Percentiles rank a stretch among this genome's conserved stretches.
phyloP scores from a whole-genome alignment of 140 eudicot genomes.

The Ambrosia hybrid region DNA sequence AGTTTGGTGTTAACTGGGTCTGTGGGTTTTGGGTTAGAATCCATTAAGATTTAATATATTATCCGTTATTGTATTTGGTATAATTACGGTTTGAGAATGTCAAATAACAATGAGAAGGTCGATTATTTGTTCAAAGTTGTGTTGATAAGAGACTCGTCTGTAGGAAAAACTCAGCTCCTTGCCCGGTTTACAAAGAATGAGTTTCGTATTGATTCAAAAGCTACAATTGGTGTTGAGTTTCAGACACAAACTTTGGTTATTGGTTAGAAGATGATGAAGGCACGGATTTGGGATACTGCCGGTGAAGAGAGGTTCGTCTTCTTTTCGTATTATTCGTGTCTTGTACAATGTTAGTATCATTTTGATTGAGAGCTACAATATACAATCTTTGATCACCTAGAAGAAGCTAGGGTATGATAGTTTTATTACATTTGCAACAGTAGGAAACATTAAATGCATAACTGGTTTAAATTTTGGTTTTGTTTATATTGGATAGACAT shows the following conservation, averaged over 20 bases:
- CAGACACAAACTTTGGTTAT: conserved; percentile 51
- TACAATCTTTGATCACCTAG: neutral
- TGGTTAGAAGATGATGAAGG: conserved; percentile 54
- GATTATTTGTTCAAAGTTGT: conserved; percentile 63
- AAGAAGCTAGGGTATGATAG: neutral
- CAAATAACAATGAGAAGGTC: conserved; percentile 41
- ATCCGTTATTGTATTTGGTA: neutral
- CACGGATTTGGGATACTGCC: conserved; percentile 78
- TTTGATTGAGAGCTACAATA: neutral
- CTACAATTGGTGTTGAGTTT: conserved; percentile 71
- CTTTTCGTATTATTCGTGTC: neutral
- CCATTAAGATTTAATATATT: neutral
- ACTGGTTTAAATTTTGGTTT: too few relatives aligned
- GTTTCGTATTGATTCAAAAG: conserved; percentile 57
- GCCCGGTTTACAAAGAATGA: conserved; percentile 57
- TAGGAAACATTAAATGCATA: too few relatives aligned
- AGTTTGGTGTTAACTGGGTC: too few relatives aligned
- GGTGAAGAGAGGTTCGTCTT: conserved; percentile 64
- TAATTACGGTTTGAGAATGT: conserved; percentile 28
- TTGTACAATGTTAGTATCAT: neutral
- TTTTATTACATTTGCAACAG: too few relatives aligned
- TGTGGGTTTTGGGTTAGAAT: too few relatives aligned
- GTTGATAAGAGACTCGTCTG: conserved; percentile 68
- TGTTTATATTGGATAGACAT: too few relatives aligned
- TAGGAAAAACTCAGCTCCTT: conserved; percentile 63